A percentile compares a stretch with the other conserved stretches of the same genome.
phyloP scores from a whole-genome alignment of 768 basidiomycete species.

The Amanita jacksonii region DNA sequence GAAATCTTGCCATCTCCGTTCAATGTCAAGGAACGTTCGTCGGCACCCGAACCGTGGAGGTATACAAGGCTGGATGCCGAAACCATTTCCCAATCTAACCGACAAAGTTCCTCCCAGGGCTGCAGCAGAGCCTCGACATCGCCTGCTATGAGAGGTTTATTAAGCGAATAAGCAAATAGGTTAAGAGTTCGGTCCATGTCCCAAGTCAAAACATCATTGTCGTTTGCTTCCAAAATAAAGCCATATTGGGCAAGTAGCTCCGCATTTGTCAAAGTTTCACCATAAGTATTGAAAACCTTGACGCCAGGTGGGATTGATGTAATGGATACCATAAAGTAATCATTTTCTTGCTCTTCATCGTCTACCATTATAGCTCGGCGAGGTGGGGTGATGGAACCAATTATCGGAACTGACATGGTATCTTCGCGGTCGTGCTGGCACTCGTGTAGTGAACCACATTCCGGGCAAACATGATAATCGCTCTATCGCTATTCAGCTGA shows the following conservation, averaged over 20 bases:
- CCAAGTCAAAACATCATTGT: conserved; percentile 49
- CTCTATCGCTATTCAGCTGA: conserved; percentile 29
- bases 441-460: conserved; percentile 58
- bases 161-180: conserved; percentile 7
- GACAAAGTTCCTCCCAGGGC: conserved; percentile 1
- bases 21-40: conserved; percentile 21
- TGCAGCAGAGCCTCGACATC: background rate
- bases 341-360: conserved; percentile 22
- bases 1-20: conserved; percentile 46
- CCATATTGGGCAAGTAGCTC: conserved; percentile 63
- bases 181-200: conserved; percentile 22
- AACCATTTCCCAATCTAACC: background rate
- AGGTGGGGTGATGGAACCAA: conserved; percentile 1
- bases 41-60: conserved; percentile 12
- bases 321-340: conserved; percentile 63
- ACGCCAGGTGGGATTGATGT: conserved; percentile 34
- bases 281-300: conserved; percentile 75
- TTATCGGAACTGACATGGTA: conserved; percentile 12
- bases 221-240: conserved; percentile 66
- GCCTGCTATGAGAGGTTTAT: background rate
- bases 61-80: conserved; percentile 11
- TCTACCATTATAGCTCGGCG: background rate
- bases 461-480: conserved; percentile 63
- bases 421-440: conserved; percentile 54
- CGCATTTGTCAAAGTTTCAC: conserved; percentile 54